Base-by-base conservation (phyloP, 768 basidiomycete genomes). In the Termitomyces sp. region DNA sequence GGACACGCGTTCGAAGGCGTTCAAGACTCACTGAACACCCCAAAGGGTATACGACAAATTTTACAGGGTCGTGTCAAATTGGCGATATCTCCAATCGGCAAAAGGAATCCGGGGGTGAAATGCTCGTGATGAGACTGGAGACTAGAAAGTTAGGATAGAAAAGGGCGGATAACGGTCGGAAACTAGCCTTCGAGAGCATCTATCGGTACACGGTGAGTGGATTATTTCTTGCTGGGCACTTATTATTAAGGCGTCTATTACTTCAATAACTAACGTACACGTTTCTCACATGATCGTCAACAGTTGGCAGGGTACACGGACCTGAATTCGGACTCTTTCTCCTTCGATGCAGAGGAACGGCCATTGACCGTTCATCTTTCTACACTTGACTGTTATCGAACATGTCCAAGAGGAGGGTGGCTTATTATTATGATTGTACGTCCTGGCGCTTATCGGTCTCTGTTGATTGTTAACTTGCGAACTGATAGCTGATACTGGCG, bases 351-450 rank as follows among this genome's bases (percentile, higher is more conserved):
- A 61, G 55, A 62, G 58, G 61, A 60, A 49, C 54, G 56, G 17
- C 50, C 52, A 54, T 59, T 65, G 64, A 65, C n/a, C 29, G 31
- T 56, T 36, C 29, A 56, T 47, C 36, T 25, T 25, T 31, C 20
- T 46, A 55, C 38, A 56, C 57, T 51, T 50, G 15, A 49, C 50
- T 57, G 42, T 60, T 61, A 55, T 52, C 58, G 50, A 58, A 58
- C 46, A 89, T 90, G 89, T 86, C 87, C 10, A 86, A 85, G 67
- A 79, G 84, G 66, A 84, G 89, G 63, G 91, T 94, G 9, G 80
- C 89, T 12, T 93, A 94, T 69, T 93, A 86, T 72, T 92, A 91
- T 65, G 91, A 93, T 64, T 72, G 90, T 90, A 65, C 51, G 84
- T 67, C n/a, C 49, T 53, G 4, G 1, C 15, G 40, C 43, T n/a